Evolutionary conservation across 2,329 filamentous ascomycete genomes (phyloP).

Genomic region (Paraconiothyrium sp.): DNA sequence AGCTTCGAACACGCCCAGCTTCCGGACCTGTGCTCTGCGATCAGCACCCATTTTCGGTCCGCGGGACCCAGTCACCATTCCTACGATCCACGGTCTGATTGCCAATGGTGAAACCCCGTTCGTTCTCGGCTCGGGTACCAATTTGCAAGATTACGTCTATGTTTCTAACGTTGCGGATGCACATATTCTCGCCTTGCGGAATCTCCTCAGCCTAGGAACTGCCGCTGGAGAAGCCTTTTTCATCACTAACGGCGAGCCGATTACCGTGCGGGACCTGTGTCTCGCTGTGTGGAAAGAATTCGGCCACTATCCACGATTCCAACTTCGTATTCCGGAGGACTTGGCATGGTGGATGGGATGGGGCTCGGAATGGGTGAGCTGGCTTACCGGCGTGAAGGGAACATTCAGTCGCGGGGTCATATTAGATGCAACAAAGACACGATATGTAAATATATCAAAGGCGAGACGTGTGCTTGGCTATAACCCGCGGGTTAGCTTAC

Average conservation of each 20-base stretch:
- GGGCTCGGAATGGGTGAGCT: conserved; percentile 58
- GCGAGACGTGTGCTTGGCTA: conserved; percentile 64
- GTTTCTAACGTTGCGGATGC: conserved; percentile 77
- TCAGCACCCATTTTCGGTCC: conserved; percentile 92
- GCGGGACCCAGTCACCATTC: conserved; percentile 80
- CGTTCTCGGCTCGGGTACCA: conserved; percentile 79
- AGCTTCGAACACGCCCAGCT: conserved; percentile 71
- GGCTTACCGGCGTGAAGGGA: conserved; percentile 55
- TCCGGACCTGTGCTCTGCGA: conserved; percentile 83
- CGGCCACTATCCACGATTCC: conserved; percentile 61
- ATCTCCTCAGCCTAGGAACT: conserved; percentile 70
- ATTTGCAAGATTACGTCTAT: conserved; percentile 77
- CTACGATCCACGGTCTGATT: conserved; percentile 77
- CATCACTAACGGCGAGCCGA: conserved; percentile 86
- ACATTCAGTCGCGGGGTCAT: conserved; percentile 64
- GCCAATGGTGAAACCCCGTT: conserved; percentile 74
- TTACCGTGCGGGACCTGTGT: conserved; percentile 92
- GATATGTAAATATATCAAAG: conserved; percentile 64
- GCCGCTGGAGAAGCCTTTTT: conserved; percentile 84
- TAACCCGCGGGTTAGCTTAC: conserved; percentile 59
- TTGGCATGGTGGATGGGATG: conserved; percentile 61
- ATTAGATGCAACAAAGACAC: conserved; percentile 61
- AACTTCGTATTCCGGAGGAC: conserved; percentile 58
- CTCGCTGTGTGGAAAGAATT: conserved; percentile 77
- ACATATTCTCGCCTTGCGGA: conserved; percentile 81